Evolutionary conservation across 495 filamentous ascomycete species (phyloP).

Genomic region (Hypoxylon lienhwacheense): DNA sequence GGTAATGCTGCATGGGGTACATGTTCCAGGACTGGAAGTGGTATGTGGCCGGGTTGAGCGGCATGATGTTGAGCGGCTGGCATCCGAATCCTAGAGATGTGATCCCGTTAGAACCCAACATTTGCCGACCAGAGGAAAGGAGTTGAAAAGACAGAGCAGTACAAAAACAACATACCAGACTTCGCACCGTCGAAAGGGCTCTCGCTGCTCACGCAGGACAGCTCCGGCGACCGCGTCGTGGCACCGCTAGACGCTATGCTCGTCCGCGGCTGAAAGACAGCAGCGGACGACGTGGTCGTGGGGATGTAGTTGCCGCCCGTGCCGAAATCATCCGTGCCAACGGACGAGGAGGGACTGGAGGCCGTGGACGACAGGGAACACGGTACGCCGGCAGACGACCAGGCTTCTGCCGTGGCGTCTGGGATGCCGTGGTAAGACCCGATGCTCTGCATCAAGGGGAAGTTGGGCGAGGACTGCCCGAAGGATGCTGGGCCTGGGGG

Average conservation of each 20-base stretch:
- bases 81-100: constrained; percentile 36
- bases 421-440: constrained; percentile 40
- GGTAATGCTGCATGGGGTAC: constrained; percentile 35
- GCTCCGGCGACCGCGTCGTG: constrained; percentile 30
- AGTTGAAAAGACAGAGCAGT: too few relatives aligned
- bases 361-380: constrained; percentile 42
- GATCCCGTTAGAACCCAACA: constrained; percentile 21
- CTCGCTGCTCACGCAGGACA: constrained; percentile 25
- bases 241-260: too few relatives aligned
- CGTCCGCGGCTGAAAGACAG: too few relatives aligned
- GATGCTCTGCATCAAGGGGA: constrained; percentile 31
- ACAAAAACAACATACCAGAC: constrained; percentile 26
- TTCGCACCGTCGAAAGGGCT: constrained; percentile 35
- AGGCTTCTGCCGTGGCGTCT: constrained; percentile 42
- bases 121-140: too few relatives aligned
- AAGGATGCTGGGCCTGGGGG: constrained; percentile 20
- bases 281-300: constrained; percentile 41
- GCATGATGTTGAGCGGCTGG: constrained; percentile 27
- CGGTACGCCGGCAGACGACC: constrained; percentile 38
- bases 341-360: constrained; percentile 49
- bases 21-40: constrained; percentile 36
- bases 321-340: constrained; percentile 43
- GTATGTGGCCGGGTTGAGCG: constrained; percentile 32
- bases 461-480: constrained; percentile 25
- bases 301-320: constrained; percentile 43